Conservation (phyloP, 2,329 filamentous ascomycete species). For the Fusarium sp. region DNA sequence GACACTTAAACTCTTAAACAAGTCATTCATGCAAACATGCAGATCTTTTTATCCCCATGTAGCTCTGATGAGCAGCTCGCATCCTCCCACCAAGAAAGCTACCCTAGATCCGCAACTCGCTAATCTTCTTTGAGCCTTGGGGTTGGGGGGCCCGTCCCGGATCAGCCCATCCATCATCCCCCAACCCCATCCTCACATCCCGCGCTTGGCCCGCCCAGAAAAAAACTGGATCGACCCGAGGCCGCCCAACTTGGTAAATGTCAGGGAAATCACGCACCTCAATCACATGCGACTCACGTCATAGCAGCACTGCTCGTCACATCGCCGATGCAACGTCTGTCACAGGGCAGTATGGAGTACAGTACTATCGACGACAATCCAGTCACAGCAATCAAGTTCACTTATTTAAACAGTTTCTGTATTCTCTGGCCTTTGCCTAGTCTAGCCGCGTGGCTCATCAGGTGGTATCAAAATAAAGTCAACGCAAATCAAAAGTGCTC, state of each 20-base stretch:
- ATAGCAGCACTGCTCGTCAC: constrained; percentile 11
- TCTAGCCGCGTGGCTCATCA: constrained; percentile 34
- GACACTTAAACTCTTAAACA: neutral
- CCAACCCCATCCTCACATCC: neutral
- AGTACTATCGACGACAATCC: neutral
- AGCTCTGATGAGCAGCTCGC: neutral
- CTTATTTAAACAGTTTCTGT: constrained; percentile 39
- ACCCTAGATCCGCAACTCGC: constrained; percentile 14
- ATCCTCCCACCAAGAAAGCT: neutral
- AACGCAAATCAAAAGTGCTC: constrained; percentile 43
- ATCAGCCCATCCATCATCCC: constrained; percentile 24
- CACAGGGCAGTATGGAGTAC: too few species aligned
- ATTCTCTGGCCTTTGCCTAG: constrained; percentile 41
- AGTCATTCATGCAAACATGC: neutral
- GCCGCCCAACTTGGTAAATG: constrained; percentile 22
- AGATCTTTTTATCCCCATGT: neutral
- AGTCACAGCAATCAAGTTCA: neutral
- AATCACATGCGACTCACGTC: constrained; percentile 40
- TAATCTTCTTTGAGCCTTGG: constrained; percentile 25
- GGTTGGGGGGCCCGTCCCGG: constrained; percentile 10
- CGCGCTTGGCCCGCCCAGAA: constrained; percentile 8
- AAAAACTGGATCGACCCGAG: constrained; percentile 14
- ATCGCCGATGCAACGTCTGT: constrained; percentile 5
- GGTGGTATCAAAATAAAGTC: constrained; percentile 45
- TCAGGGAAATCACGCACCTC: constrained; percentile 34